These are phyloP conservation scores for Microbotryum intermedium DNA, from an alignment of 1,284 basidiomycete species.

Conservation along the genomic window DNA sequence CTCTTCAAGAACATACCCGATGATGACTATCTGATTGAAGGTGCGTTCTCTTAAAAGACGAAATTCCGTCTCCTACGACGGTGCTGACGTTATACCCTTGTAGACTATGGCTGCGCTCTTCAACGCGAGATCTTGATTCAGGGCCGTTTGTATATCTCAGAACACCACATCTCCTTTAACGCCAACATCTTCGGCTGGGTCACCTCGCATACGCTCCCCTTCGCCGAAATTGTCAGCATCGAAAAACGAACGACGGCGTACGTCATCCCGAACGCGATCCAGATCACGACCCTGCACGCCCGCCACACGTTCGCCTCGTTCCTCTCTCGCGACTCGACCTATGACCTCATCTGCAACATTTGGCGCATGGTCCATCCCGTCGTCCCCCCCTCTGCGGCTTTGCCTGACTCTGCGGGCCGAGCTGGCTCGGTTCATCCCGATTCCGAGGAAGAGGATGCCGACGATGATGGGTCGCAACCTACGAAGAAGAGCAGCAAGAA, in stretches of 20 bases:
- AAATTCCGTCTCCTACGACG: background rate
- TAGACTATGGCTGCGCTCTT: constrained; percentile 94
- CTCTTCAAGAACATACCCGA: constrained; percentile 78
- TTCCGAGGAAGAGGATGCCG: constrained; percentile 33
- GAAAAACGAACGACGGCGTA: constrained; percentile 99
- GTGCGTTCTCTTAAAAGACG: background rate
- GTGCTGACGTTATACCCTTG: constrained; percentile 7
- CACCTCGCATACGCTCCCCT: constrained; percentile 87
- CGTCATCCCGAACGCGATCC: constrained; percentile 96
- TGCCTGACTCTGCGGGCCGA: constrained; percentile 30
- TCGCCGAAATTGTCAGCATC: constrained; percentile 77
- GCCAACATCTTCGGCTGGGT: constrained; percentile 99
- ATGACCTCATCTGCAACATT: constrained; percentile 91
- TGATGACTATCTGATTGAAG: constrained; percentile 96
- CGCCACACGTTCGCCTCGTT: constrained; percentile 90
- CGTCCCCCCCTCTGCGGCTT: constrained; percentile 45
- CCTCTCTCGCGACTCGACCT: constrained; percentile 89
- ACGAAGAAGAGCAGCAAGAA: constrained; percentile 27
- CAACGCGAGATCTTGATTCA: constrained; percentile 95
- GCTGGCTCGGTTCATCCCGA: background rate
- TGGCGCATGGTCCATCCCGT: constrained; percentile 85
- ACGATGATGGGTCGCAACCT: constrained; percentile 7
- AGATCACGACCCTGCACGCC: constrained; percentile 66
- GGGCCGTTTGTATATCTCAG: constrained; percentile 91
- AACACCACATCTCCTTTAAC: constrained; percentile 96